phyloP scores from a whole-genome alignment of 2,329 filamentous ascomycete species.

The Metarhizium sp. region DNA sequence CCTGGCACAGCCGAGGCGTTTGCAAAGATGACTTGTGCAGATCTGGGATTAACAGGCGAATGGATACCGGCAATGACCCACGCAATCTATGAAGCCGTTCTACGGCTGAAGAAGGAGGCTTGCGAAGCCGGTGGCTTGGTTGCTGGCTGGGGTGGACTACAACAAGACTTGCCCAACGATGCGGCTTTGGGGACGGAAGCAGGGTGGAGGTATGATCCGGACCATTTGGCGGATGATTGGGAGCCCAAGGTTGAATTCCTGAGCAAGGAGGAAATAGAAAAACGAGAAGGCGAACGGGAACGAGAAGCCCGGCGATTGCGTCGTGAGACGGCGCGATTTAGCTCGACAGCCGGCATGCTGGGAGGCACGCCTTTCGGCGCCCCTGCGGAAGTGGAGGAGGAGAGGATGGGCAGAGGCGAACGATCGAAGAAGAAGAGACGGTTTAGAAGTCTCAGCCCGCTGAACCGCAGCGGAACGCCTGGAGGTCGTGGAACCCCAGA shows the following conservation, averaged over 20 bases:
- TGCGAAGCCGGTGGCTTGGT: conserved; percentile 86
- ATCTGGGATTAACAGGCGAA: conserved; percentile 80
- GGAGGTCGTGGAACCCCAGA: conserved; percentile 74
- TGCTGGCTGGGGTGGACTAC: conserved; percentile 52
- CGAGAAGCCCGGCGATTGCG: conserved; percentile 78
- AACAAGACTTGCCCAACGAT: conserved; percentile 74
- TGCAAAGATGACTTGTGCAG: conserved; percentile 84
- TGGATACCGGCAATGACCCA: conserved; percentile 93
- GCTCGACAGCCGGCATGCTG: conserved; percentile 72
- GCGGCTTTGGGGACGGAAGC: conserved; percentile 73
- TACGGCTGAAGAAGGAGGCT: conserved; percentile 91
- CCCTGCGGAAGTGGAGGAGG: conserved; percentile 53
- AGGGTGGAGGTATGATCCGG: conserved; percentile 92
- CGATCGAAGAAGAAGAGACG: conserved; percentile 91
- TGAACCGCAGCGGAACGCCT: conserved; percentile 53
- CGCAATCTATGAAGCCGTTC: conserved; percentile 90
- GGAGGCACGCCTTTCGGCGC: conserved; percentile 61
- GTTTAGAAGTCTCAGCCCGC: conserved; percentile 79
- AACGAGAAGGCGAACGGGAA: conserved; percentile 88
- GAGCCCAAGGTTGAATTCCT: conserved; percentile 73
- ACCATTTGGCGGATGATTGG: conserved; percentile 77
- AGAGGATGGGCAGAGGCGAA: conserved; percentile 85
- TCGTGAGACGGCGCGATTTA: conserved; percentile 87
- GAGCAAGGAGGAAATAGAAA: conserved; percentile 95
- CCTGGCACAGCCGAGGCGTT: conserved; percentile 88